These are phyloP conservation scores for Pseudonitzschia pungens DNA, from an alignment of 108 stramenopile species.

Conservation along the genomic window DNA sequence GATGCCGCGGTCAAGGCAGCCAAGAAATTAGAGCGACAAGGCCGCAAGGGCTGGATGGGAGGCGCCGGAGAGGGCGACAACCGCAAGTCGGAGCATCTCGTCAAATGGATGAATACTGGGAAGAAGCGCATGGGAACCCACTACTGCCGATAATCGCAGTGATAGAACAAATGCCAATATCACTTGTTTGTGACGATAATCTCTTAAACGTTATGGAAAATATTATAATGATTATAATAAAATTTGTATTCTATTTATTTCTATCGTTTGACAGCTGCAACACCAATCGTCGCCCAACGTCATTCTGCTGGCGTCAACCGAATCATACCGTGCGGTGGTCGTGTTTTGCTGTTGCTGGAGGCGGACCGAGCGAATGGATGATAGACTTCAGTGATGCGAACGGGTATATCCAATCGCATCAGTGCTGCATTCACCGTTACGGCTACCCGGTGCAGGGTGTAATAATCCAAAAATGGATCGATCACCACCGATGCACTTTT, in stretches of 20 bases:
- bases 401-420: conserved; percentile 15
- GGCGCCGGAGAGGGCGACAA: conserved; percentile 86
- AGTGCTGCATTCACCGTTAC: conserved; percentile 48
- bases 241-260: background rate
- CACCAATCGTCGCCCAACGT: too few species aligned
- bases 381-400: conserved; percentile 34
- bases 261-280: background rate
- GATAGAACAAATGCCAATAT: background rate
- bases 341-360: conserved; percentile 3
- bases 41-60: conserved; percentile 66
- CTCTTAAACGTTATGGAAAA: background rate
- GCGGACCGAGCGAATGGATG: conserved; percentile 19
- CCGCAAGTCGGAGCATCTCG: conserved; percentile 83
- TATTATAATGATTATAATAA: too few species aligned
- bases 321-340: conserved; percentile 21
- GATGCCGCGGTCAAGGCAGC: conserved; percentile 59
- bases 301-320: conserved; percentile 9
- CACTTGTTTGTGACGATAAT: background rate
- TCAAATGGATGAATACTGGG: conserved; percentile 92
- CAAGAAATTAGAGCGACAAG: conserved; percentile 67
- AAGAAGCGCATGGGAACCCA: conserved; percentile 92
- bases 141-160: conserved; percentile 44
- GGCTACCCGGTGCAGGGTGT: conserved; percentile 27
- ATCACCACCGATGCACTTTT: conserved; percentile 4
- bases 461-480: conserved; percentile 28